Evolutionary conservation across 768 basidiomycete species (phyloP).

Genomic region (Russula griseocarnosa): DNA sequence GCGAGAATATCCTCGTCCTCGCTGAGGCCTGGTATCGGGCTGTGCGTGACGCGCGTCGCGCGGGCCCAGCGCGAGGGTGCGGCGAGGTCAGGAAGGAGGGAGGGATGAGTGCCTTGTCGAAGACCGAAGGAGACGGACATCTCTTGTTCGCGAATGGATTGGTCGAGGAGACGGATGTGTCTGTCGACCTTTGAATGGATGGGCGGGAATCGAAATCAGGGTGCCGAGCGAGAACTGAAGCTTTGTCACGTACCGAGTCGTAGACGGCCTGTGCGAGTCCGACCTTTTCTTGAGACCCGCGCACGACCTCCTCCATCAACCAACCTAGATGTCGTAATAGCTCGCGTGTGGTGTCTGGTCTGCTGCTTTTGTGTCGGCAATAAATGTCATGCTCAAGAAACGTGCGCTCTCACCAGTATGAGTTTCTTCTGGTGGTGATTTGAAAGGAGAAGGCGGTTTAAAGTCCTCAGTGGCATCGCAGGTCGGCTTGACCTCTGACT

Average conservation of each 20-base stretch:
- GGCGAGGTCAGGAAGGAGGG: constrained; percentile 59
- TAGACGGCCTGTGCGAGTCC: constrained; percentile 28
- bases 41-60: constrained; percentile 42
- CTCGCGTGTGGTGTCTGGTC: constrained; percentile 5
- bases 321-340: constrained; percentile 22
- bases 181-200: constrained; percentile 57
- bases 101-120: constrained; percentile 50
- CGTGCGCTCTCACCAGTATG: constrained; percentile 9
- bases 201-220: background rate
- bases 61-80: constrained; percentile 49
- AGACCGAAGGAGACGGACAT: constrained; percentile 50
- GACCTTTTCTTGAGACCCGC: constrained; percentile 28
- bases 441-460: background rate
- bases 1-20: constrained; percentile 22
- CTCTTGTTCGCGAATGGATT: constrained; percentile 63
- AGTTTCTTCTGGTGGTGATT: background rate
- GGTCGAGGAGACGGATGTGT: constrained; percentile 73
- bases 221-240: background rate
- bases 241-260: constrained; percentile 23
- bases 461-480: background rate
- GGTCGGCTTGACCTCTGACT: constrained; percentile 1
- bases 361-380: background rate
- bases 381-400: background rate
- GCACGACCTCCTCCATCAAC: constrained; percentile 26
- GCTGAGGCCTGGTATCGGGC: constrained; percentile 39